Percentiles rank a stretch among this genome's conserved stretches.
Conservation (phyloP, 2,329 filamentous ascomycete genomes). For the Cercospora sp. region DNA sequence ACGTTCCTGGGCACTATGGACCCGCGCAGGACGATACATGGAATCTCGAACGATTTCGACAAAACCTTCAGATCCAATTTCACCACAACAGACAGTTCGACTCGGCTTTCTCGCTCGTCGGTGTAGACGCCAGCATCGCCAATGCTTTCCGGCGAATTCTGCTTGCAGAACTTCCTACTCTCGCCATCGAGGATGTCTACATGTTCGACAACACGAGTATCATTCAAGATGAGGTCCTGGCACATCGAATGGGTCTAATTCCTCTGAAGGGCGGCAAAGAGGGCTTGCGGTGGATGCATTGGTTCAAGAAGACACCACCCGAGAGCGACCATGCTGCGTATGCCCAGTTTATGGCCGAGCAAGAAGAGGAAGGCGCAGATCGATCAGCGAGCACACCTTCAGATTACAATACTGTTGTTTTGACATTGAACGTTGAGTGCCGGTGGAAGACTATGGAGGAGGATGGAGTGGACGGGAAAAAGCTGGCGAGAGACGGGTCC, state of each 20-base stretch:
- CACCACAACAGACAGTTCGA: slow-evolving; percentile 78
- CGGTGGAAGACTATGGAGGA: slow-evolving; percentile 62
- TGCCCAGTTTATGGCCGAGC: slow-evolving; percentile 41
- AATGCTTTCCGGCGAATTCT: slow-evolving; percentile 97
- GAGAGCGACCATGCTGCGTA: slow-evolving; percentile 56
- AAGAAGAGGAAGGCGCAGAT: slow-evolving; percentile 45
- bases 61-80: slow-evolving; percentile 73
- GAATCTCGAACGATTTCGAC: slow-evolving; percentile 71
- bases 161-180: slow-evolving; percentile 87
- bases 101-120: slow-evolving; percentile 85
- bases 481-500: slow-evolving; percentile 65
- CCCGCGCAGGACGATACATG: slow-evolving; percentile 84
- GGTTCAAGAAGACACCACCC: slow-evolving; percentile 69
- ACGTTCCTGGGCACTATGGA: slow-evolving; percentile 82
- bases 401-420: slow-evolving; percentile 84
- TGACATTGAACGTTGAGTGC: slow-evolving; percentile 77
- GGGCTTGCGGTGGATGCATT: slow-evolving; percentile 78
- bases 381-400: slow-evolving; percentile 50
- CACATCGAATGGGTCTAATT: slow-evolving; percentile 84
- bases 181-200: slow-evolving; percentile 92
- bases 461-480: slow-evolving; percentile 48
- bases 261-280: slow-evolving; percentile 79
- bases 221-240: slow-evolving; percentile 95
- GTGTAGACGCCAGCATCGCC: slow-evolving; percentile 86
- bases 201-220: slow-evolving; percentile 96